These are phyloP conservation scores for Haematococcus lacustris DNA, from an alignment of 139 green algal genomes.

Conservation along the genomic window DNA sequence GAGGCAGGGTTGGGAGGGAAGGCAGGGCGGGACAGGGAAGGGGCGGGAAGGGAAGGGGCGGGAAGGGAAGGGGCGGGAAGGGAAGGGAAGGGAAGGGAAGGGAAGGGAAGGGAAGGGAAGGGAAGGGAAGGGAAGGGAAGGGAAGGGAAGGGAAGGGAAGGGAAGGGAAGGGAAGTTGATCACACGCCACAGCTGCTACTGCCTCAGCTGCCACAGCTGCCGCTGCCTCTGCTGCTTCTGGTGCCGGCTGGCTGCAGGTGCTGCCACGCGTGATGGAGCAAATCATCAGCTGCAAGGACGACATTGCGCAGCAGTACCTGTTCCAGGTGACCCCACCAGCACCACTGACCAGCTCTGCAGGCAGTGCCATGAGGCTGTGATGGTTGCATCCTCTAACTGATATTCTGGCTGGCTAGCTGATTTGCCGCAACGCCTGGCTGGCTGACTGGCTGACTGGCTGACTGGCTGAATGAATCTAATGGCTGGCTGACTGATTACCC, in stretches of 20 bases:
- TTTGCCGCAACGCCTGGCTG: no score
- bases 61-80: not conserved
- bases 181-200: not conserved
- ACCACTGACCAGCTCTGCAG: not conserved
- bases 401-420: no score
- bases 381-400: no score
- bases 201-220: not conserved
- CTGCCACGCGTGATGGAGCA: conserved; percentile 56
- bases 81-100: not conserved
- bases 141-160: not conserved
- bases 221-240: not conserved
- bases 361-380: no score
- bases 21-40: no score
- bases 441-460: no score
- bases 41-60: no score
- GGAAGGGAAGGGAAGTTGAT: not conserved
- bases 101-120: no score
- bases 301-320: conserved; percentile 98
- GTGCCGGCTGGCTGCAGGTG: conserved; percentile 13
- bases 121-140: not conserved
- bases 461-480: no score
- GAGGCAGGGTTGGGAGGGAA: not conserved
- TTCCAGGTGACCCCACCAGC: conserved; percentile 68
- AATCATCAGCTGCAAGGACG: conserved; percentile 90
- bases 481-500: no score